These are phyloP conservation scores for Alternaria atra DNA, from an alignment of 2,329 filamentous ascomycete species.

Conservation along the genomic window DNA sequence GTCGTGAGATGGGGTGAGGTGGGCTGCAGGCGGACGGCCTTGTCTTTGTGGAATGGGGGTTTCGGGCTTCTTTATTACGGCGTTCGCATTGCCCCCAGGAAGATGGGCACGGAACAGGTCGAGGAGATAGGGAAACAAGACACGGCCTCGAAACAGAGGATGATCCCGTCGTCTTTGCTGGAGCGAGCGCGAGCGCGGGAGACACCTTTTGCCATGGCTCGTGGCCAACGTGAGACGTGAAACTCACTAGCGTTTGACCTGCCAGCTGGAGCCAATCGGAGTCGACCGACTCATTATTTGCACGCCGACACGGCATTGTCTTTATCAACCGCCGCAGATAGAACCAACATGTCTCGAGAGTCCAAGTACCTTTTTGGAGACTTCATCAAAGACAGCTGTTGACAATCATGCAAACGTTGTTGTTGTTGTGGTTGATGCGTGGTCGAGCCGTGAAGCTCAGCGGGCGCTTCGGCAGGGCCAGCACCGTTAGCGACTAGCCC, in stretches of 20 bases:
- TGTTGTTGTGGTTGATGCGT: neutral
- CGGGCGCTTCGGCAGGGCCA: constrained; percentile 8
- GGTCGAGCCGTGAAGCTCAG: neutral
- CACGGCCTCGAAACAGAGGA: constrained; percentile 26
- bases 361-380: neutral
- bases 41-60: constrained; percentile 21
- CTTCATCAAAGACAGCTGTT: neutral
- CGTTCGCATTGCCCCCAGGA: constrained; percentile 14
- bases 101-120: neutral
- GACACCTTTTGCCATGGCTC: constrained; percentile 23
- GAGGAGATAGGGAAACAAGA: constrained; percentile 20
- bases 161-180: constrained; percentile 11
- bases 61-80: constrained; percentile 23
- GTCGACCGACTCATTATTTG: neutral
- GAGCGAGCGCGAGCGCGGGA: constrained; percentile 19
- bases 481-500: neutral
- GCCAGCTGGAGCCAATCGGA: constrained; percentile 21
- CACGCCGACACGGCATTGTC: constrained; percentile 7
- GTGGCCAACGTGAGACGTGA: constrained; percentile 21
- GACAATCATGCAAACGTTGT: neutral
- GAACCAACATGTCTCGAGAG: neutral
- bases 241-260: constrained; percentile 1
- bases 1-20: constrained; percentile 11
- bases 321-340: neutral
- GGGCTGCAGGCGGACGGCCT: constrained; percentile 9